Conservation (phyloP, 495 filamentous ascomycete species). For the Chaetomium tenue region DNA sequence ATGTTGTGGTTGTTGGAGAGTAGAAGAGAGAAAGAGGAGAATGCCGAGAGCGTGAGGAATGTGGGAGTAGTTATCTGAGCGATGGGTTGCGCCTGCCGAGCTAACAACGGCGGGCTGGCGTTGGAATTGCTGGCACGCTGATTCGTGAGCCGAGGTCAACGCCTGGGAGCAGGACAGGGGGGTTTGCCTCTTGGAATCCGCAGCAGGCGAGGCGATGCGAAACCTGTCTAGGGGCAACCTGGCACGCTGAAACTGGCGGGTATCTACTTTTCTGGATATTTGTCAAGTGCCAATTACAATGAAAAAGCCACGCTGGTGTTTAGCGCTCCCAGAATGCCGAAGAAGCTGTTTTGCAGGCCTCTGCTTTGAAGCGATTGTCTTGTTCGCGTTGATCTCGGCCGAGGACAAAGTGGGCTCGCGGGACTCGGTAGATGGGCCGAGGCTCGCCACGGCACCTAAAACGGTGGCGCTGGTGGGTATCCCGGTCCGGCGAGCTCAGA, state of each 20-base stretch:
- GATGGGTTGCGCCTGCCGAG: constrained; percentile 24
- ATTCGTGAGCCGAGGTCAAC: constrained; percentile 49
- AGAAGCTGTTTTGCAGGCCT: neutral
- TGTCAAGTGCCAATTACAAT: too few species aligned
- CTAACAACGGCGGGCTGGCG: constrained; percentile 35
- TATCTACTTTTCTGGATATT: neutral
- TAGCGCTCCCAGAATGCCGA: neutral
- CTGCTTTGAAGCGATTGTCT: neutral
- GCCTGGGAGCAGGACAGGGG: constrained; percentile 22
- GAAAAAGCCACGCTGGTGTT: neutral
- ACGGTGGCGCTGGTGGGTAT: constrained; percentile 17
- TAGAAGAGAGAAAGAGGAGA: constrained; percentile 21
- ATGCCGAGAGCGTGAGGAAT: constrained; percentile 28
- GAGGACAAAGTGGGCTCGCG: constrained; percentile 22
- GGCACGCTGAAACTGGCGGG: constrained; percentile 1
- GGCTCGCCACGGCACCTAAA: constrained; percentile 25
- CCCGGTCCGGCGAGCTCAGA: constrained; percentile 17
- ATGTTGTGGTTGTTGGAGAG: constrained; percentile 20
- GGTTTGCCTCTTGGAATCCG: constrained; percentile 12
- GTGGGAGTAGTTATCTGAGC: constrained; percentile 41
- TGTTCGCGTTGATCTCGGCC: constrained; percentile 19
- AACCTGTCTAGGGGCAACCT: constrained; percentile 5
- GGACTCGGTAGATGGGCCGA: constrained; percentile 29
- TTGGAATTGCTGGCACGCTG: constrained; percentile 49
- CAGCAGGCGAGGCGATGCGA: constrained; percentile 7